Base-by-base conservation (phyloP, 179 eudicot species). In the Camellia oleifera region DNA sequence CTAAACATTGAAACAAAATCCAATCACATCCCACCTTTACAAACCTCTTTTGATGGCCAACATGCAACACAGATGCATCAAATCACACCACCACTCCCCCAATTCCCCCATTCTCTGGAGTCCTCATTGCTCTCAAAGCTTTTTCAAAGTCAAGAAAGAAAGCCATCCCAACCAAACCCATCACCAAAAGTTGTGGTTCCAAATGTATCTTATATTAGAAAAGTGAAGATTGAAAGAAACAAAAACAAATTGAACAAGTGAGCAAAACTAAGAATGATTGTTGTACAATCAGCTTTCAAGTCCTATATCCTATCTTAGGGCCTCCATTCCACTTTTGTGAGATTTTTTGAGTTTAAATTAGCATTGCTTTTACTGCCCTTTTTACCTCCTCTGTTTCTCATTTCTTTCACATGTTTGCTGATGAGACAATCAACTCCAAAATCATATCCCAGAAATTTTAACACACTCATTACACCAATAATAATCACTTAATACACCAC, bases 1-100 rank as follows among this genome's bases (percentile, higher is more conserved):
- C 77, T 76, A 84, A 76, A 81, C 84, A 72, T 74, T 79, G 81
- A 73, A 72, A 81, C 85, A 81, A 81, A 73, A 66, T 48, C 75
- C 80, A 85, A 67, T 79, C 83, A 79, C 76, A 32, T 67, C 40
- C 65, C 74, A 69, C 45, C 76, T 82, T 82, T 82, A 84, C 84
- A 86, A 77, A 50, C 83, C 79, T 74, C 79, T 82, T 65, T 46
- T 69, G 60, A 80, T 79, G 81, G 67, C 77, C 85, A 81, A 62
- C 61, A 77, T 61, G 77, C 79, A 75, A 75, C 78, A 45, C 68
- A 40, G 62, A 73, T 80, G 85, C 78, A 74, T 77, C 83, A 80
- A 81, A 76, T 50, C 79, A 82, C 72, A 81, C 18, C 69, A 53
- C 74, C 63, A 79, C 48, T 64, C 64, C 45, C 69, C 40, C 48